Conservation (phyloP, 2,329 filamentous ascomycete species). For the Botrytis squamosa region DNA sequence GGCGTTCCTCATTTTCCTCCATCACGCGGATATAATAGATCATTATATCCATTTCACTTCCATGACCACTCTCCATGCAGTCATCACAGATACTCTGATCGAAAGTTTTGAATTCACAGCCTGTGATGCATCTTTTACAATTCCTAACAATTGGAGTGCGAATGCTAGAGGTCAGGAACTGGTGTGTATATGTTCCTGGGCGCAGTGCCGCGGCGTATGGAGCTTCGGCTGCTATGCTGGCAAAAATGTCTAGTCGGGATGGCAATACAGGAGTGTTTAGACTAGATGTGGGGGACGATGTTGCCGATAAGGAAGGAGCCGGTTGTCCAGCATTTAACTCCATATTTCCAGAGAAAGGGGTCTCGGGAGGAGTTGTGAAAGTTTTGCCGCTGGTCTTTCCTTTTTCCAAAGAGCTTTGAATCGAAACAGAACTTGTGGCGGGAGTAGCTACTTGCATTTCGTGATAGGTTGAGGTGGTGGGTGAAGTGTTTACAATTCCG, state of each 20-base stretch:
- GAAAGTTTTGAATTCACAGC: background rate
- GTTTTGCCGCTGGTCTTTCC: background rate
- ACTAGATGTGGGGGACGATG: background rate
- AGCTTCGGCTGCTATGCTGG: background rate
- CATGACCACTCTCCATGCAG: background rate
- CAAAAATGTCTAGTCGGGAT: background rate
- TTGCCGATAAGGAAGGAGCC: background rate
- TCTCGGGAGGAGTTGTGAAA: background rate
- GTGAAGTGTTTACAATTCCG: rapidly evolving
- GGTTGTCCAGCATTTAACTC: background rate
- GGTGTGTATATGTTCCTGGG: background rate
- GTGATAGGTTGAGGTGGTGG: background rate
- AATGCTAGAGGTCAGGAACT: background rate
- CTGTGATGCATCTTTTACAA: background rate
- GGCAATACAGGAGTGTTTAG: background rate
- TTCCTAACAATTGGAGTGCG: background rate
- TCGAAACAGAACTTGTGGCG: background rate
- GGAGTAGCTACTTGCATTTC: background rate
- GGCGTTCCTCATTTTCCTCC: too few species aligned
- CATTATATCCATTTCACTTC: too few species aligned
- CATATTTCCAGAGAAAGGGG: background rate
- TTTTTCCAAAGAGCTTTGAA: background rate
- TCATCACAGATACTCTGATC: background rate
- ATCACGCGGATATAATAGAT: too few species aligned
- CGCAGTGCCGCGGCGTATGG: background rate